Base-by-base conservation (phyloP, 2,329 filamentous ascomycete species). In the Aspergillus fructus region DNA sequence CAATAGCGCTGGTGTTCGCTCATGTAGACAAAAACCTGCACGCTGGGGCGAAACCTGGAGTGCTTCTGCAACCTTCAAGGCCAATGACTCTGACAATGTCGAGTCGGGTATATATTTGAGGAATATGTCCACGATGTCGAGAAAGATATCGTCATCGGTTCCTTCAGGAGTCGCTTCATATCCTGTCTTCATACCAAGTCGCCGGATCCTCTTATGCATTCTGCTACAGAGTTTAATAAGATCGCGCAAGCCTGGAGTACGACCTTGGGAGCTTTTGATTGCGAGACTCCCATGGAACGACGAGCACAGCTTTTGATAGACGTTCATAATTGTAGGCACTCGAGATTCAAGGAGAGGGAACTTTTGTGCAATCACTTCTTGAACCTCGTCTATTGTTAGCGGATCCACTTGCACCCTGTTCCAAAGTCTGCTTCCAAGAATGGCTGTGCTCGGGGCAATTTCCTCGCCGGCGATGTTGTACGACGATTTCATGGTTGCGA, bases 51-150 rank as follows among this genome's bases (percentile, higher is more conserved):
- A 89, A 57, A 97, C 86, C 56, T 93, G 90, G 76, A 99, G 88
- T 66, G 92, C 89, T 74, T 96, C 87, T 0, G 93, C 93, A 59
- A 97, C 91, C 45, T 83, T 84, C 48, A 82, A 79, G 43, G 89
- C 84, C 42, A 76, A 65, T 19, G 65, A 64, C 15, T 67, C 66
- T 51, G 86, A 85, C 30, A 86, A 77, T 12, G 83, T 79, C 30
- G 82, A 81, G 56, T 88, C 88, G 9, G 89, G 88, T 46, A 94
- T 79, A 69, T 89, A 91, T 53, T 90, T 90, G 42, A 91, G 87
- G 72, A 99, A 97, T 69, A 93, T 96, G 73, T 99, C 94, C 52
- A 94, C 83, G 0, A 92, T 90, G 70, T 99, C 94, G 77, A 96
- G 85, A 68, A 97, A 97, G 74, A 97, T 96, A 66, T 89, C 86